Percentiles rank a stretch among this genome's conserved stretches.
These are phyloP conservation scores for Nakazawaea laoshanensis DNA, from an alignment of 805 yeast species.

Conservation along the genomic window DNA sequence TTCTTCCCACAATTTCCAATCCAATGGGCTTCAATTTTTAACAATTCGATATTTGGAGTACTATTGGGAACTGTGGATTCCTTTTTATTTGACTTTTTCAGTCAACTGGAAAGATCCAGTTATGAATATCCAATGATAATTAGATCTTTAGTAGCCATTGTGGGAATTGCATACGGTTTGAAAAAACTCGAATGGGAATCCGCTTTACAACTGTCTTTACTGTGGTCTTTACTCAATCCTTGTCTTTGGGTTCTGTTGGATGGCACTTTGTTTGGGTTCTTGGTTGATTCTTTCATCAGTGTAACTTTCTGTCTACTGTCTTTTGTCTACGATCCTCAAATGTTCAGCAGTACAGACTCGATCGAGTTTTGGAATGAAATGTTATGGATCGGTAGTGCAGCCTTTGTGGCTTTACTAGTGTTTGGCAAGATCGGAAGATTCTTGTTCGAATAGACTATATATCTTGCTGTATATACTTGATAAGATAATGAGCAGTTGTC, in stretches of 20 bases:
- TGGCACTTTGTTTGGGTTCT: constrained; percentile 45
- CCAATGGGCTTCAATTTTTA: constrained; percentile 21
- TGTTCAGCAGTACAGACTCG: constrained; percentile 7
- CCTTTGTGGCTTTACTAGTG: constrained; percentile 55
- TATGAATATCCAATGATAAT: constrained; percentile 15
- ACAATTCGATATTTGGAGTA: constrained; percentile 42
- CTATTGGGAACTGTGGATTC: constrained; percentile 52
- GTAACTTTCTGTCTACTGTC: constrained; percentile 7
- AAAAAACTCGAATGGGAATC: constrained; percentile 64
- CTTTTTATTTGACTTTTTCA: constrained; percentile 13
- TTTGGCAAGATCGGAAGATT: constrained; percentile 66
- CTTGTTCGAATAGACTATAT: constrained; percentile 21
- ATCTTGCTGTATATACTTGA: background rate
- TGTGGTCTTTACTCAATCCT: constrained; percentile 57
- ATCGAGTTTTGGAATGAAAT: constrained; percentile 26
- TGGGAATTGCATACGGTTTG: constrained; percentile 67
- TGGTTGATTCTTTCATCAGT: constrained; percentile 28
- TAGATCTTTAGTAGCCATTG: constrained; percentile 46
- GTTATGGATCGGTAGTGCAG: constrained; percentile 54
- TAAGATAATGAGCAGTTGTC: background rate
- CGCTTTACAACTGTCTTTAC: constrained; percentile 51
- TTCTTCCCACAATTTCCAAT: constrained; percentile 10
- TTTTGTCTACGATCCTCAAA: constrained; percentile 6
- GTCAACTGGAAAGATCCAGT: constrained; percentile 6
- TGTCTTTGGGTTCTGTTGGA: constrained; percentile 62